A percentile compares a stretch with the other conserved stretches of the same genome.
Conservation (phyloP, 2,329 filamentous ascomycete genomes). For the Coniochaeta prunicola region DNA sequence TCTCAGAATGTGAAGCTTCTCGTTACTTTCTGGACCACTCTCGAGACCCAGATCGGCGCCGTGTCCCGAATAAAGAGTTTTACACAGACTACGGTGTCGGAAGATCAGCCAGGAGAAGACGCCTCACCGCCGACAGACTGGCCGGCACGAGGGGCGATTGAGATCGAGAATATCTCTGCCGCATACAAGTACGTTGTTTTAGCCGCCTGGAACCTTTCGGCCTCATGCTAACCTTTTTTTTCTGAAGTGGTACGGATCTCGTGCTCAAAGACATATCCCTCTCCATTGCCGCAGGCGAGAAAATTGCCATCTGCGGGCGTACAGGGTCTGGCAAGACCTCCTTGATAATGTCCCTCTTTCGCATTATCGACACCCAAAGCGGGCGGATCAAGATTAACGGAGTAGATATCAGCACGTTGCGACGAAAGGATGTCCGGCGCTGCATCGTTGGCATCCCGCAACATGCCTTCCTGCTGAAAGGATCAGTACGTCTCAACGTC, state of each 20-base stretch:
- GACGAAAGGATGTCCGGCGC: conserved; percentile 18
- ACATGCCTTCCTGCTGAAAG: conserved; percentile 41
- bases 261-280: conserved; percentile 19
- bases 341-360: conserved; percentile 31
- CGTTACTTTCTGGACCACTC: conserved; percentile 19
- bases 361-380: conserved; percentile 34
- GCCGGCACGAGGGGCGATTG: conserved; percentile 23
- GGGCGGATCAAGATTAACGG: conserved; percentile 39
- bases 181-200: conserved; percentile 14
- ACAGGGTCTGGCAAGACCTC: conserved; percentile 24
- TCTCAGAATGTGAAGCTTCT: conserved; percentile 16
- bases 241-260: conserved; percentile 4
- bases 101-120: conserved; percentile 17
- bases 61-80: conserved; percentile 23
- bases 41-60: conserved; percentile 23
- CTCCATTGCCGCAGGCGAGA: conserved; percentile 20
- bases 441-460: conserved; percentile 39
- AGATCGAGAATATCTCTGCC: conserved; percentile 21
- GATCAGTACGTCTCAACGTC: conserved; percentile 40
- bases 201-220: neutral
- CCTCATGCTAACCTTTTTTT: neutral
- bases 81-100: conserved; percentile 14
- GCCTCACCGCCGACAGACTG: conserved; percentile 18
- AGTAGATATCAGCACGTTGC: conserved; percentile 23
- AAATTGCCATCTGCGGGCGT: conserved; percentile 27